Base-by-base conservation (phyloP, 192 early-diverging fungal species). In the Gryganskiella cystojenkinii region DNA sequence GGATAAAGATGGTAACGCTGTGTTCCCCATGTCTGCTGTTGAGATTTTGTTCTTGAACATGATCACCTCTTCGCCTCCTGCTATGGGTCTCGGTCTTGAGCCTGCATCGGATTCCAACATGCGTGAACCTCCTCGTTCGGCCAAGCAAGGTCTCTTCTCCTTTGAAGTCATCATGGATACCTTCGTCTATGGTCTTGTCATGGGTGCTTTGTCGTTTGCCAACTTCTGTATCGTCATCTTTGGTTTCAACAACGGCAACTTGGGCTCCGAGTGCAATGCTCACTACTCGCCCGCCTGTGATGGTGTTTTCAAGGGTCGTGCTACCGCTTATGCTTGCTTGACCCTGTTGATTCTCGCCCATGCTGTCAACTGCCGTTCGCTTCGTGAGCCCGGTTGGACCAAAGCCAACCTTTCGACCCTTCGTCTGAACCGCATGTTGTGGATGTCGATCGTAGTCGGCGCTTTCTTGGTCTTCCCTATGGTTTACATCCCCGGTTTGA, bases 41-140 rank as follows among this genome's bases (percentile, higher is more conserved):
- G 91, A 90, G 35, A 94, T 95, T 58, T 73, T 95, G 51, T 92
- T 91, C 76, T 85, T 92, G 75, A 94, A 94, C 71, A 71, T 95
- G 61, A 67, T 94, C 25, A 93, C 92, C 0, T 85, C 88, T 50
- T 89, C 93, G 24, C 94, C 94, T 24, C 87, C 91, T 8, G 92
- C 94, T 24, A 89, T 95, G 81, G 85, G 89, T 53, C 82, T 95
- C 25, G 92, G 93, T 51, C 80, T 90, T 20, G 92, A 94, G 65
- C 84, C 82, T 70, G 82, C 86, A 15, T 84, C 83, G 68, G 72
- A 66, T 1, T 82, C 88, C 28, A 89, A 88, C 58, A 94, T 94
- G 92, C 80, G 82, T 20, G 87, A 88, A 56, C 92, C 94, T 7
- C 94, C 92, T 15, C 88, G 91, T 20, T 63, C 83, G n/a, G 67